These are phyloP conservation scores for Entomortierella parvispora DNA, from an alignment of 192 early-diverging fungal species.

Conservation along the genomic window DNA sequence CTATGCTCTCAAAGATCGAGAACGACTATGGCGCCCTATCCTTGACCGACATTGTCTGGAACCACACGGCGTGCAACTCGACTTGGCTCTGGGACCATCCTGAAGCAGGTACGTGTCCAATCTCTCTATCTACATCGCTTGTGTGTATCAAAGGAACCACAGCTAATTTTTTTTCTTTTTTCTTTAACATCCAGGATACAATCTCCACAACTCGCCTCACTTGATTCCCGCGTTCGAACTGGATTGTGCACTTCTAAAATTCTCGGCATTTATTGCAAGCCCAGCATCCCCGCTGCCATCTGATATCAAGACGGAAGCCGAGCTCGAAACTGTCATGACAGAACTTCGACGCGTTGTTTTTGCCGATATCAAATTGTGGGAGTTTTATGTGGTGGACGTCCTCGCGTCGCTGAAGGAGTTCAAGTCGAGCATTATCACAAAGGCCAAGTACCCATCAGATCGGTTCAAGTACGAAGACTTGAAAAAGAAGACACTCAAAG, in stretches of 20 bases:
- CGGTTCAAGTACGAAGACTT: slow-evolving; percentile 50
- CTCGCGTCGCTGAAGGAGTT: slow-evolving; percentile 53
- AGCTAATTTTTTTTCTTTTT: slow-evolving; percentile 8
- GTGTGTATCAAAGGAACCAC: neutral
- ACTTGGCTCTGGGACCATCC: slow-evolving; percentile 95
- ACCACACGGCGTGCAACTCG: slow-evolving; percentile 96
- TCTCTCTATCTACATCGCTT: neutral
- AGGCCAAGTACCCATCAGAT: neutral
- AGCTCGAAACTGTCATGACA: slow-evolving; percentile 74
- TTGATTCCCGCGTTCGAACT: slow-evolving; percentile 92
- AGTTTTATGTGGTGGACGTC: slow-evolving; percentile 88
- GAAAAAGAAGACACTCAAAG: slow-evolving; percentile 54
- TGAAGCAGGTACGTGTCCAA: slow-evolving; percentile 78
- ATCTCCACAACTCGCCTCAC: slow-evolving; percentile 93
- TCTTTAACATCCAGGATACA: slow-evolving; percentile 81
- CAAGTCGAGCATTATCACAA: slow-evolving; percentile 54
- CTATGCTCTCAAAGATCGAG: slow-evolving; percentile 64
- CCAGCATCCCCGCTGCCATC: slow-evolving; percentile 54
- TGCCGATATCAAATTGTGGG: slow-evolving; percentile 80
- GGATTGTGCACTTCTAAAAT: slow-evolving; percentile 84
- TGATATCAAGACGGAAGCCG: slow-evolving; percentile 69
- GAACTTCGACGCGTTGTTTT: slow-evolving; percentile 65
- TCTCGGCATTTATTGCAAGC: slow-evolving; percentile 69
- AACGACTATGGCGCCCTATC: slow-evolving; percentile 77
- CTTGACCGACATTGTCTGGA: slow-evolving; percentile 97